Percentiles rank a stretch among this genome's conserved stretches.
Conservation (phyloP, 768 basidiomycete species). For the Amanita polypyramis region DNA sequence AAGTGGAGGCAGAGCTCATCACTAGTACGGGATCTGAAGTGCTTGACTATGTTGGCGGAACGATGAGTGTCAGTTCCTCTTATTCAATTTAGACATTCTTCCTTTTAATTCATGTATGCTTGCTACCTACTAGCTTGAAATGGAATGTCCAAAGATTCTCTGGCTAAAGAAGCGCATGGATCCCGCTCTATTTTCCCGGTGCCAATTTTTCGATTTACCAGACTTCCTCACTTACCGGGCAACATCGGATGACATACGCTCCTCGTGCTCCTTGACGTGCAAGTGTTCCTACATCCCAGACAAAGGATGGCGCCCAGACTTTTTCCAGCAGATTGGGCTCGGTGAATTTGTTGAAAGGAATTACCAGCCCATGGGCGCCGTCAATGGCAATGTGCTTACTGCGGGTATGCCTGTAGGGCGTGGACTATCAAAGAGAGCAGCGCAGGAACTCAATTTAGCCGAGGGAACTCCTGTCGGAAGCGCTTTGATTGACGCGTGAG, state of each 20-base stretch:
- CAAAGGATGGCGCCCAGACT: slow-evolving; percentile 81
- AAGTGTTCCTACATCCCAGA: slow-evolving; percentile 90
- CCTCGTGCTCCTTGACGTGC: slow-evolving; percentile 90
- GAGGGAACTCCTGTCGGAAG: slow-evolving; percentile 91
- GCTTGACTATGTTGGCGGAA: slow-evolving; percentile 90
- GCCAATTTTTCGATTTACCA: slow-evolving; percentile 88
- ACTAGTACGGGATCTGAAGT: slow-evolving; percentile 79
- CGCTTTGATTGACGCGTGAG: slow-evolving; percentile 90
- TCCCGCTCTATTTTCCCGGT: slow-evolving; percentile 52
- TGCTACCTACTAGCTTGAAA: slow-evolving; percentile 64
- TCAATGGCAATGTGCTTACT: slow-evolving; percentile 55
- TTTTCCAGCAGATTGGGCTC: slow-evolving; percentile 81
- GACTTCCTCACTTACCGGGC: slow-evolving; percentile 93
- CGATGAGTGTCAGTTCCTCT: slow-evolving; percentile 66
- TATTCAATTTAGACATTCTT: background rate
- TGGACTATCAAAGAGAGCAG: slow-evolving; percentile 71
- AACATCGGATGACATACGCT: slow-evolving; percentile 64
- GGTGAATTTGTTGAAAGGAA: slow-evolving; percentile 54
- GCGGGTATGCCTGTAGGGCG: slow-evolving; percentile 81
- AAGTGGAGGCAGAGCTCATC: slow-evolving; percentile 84
- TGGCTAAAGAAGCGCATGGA: slow-evolving; percentile 93
- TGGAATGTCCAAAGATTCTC: slow-evolving; percentile 96
- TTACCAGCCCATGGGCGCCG: slow-evolving; percentile 68
- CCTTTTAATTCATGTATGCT: slow-evolving; percentile 1
- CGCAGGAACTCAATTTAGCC: slow-evolving; percentile 73